These are phyloP conservation scores for Nakaseomyces kungkrabaensis DNA, from an alignment of 1,139 yeast species.

Conservation along the genomic window DNA sequence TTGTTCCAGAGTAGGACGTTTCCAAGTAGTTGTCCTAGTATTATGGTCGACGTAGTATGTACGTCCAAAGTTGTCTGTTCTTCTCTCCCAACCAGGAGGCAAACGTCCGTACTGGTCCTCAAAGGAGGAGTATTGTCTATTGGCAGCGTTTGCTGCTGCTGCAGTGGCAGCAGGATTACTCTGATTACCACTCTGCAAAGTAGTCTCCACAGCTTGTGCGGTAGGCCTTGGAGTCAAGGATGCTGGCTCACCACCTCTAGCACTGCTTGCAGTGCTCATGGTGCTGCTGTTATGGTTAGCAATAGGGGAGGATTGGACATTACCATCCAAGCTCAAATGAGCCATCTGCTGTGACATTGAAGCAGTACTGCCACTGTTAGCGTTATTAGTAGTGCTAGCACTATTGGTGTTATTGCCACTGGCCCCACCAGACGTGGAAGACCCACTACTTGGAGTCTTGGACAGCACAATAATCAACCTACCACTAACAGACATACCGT, in stretches of 20 bases:
- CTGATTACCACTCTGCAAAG: constrained; percentile 18
- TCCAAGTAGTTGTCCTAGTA: constrained; percentile 97
- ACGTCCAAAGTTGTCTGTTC: constrained; percentile 94
- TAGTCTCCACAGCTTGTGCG: constrained; percentile 24
- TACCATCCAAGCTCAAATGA: constrained; percentile 4
- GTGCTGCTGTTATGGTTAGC: constrained; percentile 3
- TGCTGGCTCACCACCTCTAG: constrained; percentile 4
- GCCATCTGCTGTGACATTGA: constrained; percentile 1
- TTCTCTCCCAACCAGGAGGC: constrained; percentile 98
- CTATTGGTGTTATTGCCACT: neutral
- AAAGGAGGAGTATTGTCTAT: constrained; percentile 74
- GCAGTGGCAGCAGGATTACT: constrained; percentile 16
- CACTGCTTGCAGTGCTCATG: constrained; percentile 1
- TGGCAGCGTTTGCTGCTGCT: constrained; percentile 15
- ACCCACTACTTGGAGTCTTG: constrained; percentile 8
- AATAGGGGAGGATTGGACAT: constrained; percentile 1
- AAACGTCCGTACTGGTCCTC: constrained; percentile 94
- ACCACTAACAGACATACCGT: constrained; percentile 85
- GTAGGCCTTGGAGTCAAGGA: constrained; percentile 15
- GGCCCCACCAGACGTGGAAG: constrained; percentile 3
- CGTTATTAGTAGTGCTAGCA: constrained; percentile 15
- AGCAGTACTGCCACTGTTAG: constrained; percentile 4
- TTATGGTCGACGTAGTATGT: constrained; percentile 97
- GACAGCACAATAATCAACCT: constrained; percentile 72
- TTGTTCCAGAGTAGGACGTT: constrained; percentile 76